Evolutionary conservation across 2,329 filamentous ascomycete genomes (phyloP), one percentile per base, ranked within the genome.

Genomic region (Zymoseptoria tritici): DNA sequence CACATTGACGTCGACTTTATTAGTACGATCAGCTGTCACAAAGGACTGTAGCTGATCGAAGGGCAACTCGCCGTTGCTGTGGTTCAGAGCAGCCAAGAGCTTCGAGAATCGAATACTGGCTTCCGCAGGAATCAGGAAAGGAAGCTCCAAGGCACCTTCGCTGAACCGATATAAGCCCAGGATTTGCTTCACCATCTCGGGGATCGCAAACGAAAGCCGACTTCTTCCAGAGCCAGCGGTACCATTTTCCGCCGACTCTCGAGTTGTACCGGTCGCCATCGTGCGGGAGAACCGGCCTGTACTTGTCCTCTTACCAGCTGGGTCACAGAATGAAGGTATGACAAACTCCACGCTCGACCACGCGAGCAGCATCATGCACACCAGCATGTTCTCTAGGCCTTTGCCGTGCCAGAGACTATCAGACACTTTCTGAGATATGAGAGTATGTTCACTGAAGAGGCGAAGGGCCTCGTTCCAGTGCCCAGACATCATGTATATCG

Each of bases 321-420:
- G 66, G 52, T 70, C 68, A 59, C 72, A 73, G 16, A 74, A 64
- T 7, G 73, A 62, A 67, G 78, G 72, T 64, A 94, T 82, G 68
- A 87, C 83, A 68, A 97, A 97, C 70, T 94, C 89, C 68, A 93
- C 80, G 3, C 87, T 88, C 42, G 87, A 84, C 89, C 91, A 96
- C 29, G 86, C 89, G 62, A 96, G 85, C 68, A 97, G 83, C 49
- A 97, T 71, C 66, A 97, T 81, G 70, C 88, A 91, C 24, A 96
- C 81, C 53, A 94, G 78, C 61, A 96, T 90, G 26, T 92, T 85
- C 72, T 99, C 95, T 20, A 99, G 80, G 1, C 91, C 92, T 75
- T 97, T 97, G 19, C 90, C 94, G 76, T 97, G 91, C 93, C 94
- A 99, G n/a, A 97, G 74, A 74, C 96, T 90, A 74, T 99, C 94